Percentiles rank a stretch among this genome's conserved stretches.
These are phyloP conservation scores for Bipolaris oryzae DNA, from an alignment of 2,329 filamentous ascomycete species.

Conservation along the genomic window DNA sequence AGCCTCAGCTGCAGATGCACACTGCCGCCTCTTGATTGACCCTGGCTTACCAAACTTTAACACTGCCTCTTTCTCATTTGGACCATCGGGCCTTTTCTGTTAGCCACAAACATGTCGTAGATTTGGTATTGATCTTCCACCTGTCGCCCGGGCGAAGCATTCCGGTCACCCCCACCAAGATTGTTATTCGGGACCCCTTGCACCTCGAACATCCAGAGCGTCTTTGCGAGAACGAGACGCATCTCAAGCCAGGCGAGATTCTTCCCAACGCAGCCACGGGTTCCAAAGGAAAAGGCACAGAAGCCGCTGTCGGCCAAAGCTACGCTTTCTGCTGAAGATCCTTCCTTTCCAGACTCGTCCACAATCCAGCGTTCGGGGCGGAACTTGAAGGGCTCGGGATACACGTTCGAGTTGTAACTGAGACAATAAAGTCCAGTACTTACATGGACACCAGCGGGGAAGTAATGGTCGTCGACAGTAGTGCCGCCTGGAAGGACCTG, in stretches of 20 bases:
- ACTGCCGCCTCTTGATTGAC: not conserved
- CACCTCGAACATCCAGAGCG: constrained; percentile 30
- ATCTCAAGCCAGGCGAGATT: constrained; percentile 39
- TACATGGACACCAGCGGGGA: constrained; percentile 24
- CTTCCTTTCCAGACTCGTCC: constrained; percentile 16
- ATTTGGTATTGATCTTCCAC: constrained; percentile 33
- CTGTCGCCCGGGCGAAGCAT: constrained; percentile 24
- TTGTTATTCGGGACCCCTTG: constrained; percentile 23
- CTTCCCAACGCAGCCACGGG: constrained; percentile 41
- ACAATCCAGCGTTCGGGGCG: constrained; percentile 37
- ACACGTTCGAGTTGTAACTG: constrained; percentile 23
- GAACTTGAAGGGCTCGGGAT: constrained; percentile 30
- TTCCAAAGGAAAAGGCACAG: constrained; percentile 35
- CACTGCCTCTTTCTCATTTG: constrained; percentile 21
- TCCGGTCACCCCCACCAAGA: constrained; percentile 29
- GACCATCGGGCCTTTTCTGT: constrained; percentile 43
- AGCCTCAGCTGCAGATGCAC: not conserved
- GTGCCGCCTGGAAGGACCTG: constrained; percentile 30
- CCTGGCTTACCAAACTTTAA: not conserved
- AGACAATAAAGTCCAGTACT: constrained; percentile 25
- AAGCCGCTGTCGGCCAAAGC: constrained; percentile 22
- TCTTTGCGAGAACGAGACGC: constrained; percentile 35
- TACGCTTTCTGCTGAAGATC: constrained; percentile 22
- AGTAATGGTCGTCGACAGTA: constrained; percentile 24
- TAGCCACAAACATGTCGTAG: constrained; percentile 37